phyloP scores from a whole-genome alignment of 768 basidiomycete species.

The Galerina sulciceps region DNA sequence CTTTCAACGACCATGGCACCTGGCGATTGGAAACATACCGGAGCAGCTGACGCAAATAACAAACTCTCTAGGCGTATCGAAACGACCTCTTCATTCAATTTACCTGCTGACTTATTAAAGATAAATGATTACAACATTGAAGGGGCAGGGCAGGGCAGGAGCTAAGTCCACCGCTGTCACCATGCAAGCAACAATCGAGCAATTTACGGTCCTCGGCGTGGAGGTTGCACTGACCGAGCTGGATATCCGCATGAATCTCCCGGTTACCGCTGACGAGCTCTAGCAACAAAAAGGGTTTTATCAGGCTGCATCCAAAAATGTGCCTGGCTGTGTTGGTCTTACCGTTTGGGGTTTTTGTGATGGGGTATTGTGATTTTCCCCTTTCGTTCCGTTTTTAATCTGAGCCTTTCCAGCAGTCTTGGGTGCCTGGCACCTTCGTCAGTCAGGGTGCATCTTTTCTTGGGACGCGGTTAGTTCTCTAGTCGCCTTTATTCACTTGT shows the following conservation, averaged over 20 bases:
- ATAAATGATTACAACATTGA: slow-evolving; percentile 49
- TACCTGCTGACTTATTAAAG: slow-evolving; percentile 14
- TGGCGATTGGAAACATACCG: too few relatives aligned
- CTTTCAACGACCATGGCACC: slow-evolving; percentile 66
- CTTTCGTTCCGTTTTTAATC: background rate
- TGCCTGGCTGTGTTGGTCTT: slow-evolving; percentile 46
- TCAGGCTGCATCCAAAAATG: slow-evolving; percentile 53
- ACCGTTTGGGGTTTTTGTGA: slow-evolving; percentile 53
- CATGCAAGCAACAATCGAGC: slow-evolving; percentile 49
- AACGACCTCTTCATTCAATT: background rate
- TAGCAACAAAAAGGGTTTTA: slow-evolving; percentile 64
- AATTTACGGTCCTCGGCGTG: slow-evolving; percentile 62
- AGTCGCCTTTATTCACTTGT: background rate
- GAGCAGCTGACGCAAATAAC: slow-evolving; percentile 54
- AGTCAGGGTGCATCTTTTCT: slow-evolving; percentile 41
- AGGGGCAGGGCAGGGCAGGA: slow-evolving; percentile 43
- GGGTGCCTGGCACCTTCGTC: slow-evolving; percentile 41
- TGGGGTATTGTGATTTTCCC: slow-evolving; percentile 24
- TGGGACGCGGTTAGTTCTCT: slow-evolving; percentile 37
- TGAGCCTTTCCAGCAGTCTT: slow-evolving; percentile 35
- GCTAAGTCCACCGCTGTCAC: slow-evolving; percentile 64
- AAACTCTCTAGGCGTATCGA: slow-evolving; percentile 51
- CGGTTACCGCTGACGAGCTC: slow-evolving; percentile 49
- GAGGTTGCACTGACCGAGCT: slow-evolving; percentile 75
- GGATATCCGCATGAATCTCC: slow-evolving; percentile 64